A percentile compares a stretch with the other conserved stretches of the same genome.
Evolutionary conservation across 2,329 filamentous ascomycete species (phyloP).

Genomic region (Dothideomycetes sp.): DNA sequence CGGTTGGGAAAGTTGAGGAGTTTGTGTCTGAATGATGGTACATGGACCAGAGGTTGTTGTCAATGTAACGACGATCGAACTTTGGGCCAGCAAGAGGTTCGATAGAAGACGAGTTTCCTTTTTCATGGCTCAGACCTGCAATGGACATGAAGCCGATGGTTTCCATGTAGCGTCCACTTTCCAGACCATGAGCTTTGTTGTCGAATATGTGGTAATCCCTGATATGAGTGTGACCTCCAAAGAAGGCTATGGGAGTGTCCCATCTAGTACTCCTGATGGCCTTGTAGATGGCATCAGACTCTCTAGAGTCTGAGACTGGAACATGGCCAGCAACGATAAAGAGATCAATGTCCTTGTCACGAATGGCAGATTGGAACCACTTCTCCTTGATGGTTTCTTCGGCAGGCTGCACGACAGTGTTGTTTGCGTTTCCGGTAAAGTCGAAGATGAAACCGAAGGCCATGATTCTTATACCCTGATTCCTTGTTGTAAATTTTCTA

Average conservation of each 20-base stretch:
- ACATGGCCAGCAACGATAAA: slow-evolving; percentile 84
- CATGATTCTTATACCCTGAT: slow-evolving; percentile 71
- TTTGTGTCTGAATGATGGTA: slow-evolving; percentile 72
- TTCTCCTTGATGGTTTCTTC: slow-evolving; percentile 69
- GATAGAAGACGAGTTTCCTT: slow-evolving; percentile 21
- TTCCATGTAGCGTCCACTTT: slow-evolving; percentile 87
- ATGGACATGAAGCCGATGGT: slow-evolving; percentile 92
- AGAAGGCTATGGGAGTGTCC: slow-evolving; percentile 81
- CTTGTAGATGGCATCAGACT: slow-evolving; percentile 68
- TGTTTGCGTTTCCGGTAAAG: slow-evolving; percentile 84
- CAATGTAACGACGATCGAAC: slow-evolving; percentile 78
- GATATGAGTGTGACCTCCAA: slow-evolving; percentile 84
- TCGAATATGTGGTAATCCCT: slow-evolving; percentile 78
- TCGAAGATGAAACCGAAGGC: slow-evolving; percentile 94
- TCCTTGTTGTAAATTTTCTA: slow-evolving; percentile 84
- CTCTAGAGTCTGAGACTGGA: slow-evolving; percentile 62
- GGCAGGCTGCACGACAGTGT: slow-evolving; percentile 74
- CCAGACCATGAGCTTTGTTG: slow-evolving; percentile 65
- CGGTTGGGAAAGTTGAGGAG: slow-evolving; percentile 63
- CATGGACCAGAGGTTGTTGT: slow-evolving; percentile 82
- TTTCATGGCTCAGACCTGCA: slow-evolving; percentile 47
- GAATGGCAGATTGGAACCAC: slow-evolving; percentile 83
- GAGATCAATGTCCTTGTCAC: slow-evolving; percentile 69
- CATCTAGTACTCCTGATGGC: slow-evolving; percentile 68
- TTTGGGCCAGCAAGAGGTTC: slow-evolving; percentile 22